Conservation (phyloP, 2,329 filamentous ascomycete species). For the Mycosphaerella arachidis region DNA sequence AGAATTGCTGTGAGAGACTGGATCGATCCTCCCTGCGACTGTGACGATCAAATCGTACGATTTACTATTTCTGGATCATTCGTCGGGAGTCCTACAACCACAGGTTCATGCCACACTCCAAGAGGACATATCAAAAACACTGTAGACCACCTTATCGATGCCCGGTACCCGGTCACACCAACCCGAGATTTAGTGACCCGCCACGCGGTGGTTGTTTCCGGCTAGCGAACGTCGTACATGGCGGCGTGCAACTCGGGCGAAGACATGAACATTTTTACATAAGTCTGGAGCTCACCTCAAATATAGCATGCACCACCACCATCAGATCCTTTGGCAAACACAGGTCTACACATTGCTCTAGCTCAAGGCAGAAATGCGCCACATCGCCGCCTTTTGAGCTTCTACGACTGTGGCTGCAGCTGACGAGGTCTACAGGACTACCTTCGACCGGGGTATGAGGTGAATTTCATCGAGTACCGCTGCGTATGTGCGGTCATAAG, state of each 20-base stretch:
- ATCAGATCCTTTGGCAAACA: neutral
- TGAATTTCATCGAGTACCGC: neutral
- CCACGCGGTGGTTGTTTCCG: neutral
- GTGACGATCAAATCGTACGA: neutral
- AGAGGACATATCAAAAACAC: neutral
- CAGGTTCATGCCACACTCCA: neutral
- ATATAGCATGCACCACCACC: neutral
- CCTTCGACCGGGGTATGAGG: neutral
- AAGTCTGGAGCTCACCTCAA: neutral
- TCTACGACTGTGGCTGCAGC: neutral
- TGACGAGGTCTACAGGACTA: neutral
- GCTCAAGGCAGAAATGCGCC: conserved; percentile 6
- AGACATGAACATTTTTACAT: neutral
- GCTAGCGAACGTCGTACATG: neutral
- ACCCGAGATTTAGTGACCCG: neutral
- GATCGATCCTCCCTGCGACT: neutral
- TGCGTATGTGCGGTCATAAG: neutral
- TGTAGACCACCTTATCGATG: neutral
- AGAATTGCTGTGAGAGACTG: neutral
- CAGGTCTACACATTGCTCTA: neutral
- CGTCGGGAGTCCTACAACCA: neutral
- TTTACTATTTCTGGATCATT: neutral
- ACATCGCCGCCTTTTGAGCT: neutral
- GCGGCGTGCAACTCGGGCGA: neutral
- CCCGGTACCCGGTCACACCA: neutral